These are phyloP conservation scores for Rhynchosporium secalis DNA, from an alignment of 2,329 filamentous ascomycete genomes.

Conservation along the genomic window DNA sequence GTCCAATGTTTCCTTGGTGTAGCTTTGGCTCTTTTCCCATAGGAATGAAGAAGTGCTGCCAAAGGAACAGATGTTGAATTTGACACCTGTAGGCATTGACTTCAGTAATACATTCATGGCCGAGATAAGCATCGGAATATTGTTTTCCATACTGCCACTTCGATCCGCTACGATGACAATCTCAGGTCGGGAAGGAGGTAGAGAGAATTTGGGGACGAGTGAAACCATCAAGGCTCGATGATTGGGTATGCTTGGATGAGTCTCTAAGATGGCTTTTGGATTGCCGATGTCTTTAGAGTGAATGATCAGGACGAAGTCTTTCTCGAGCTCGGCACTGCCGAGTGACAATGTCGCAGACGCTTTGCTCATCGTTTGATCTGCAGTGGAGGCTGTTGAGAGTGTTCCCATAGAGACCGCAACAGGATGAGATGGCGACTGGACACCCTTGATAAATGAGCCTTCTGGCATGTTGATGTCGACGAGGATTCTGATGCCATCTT, in stretches of 20 bases:
- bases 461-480: conserved; percentile 61
- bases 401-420: conserved; percentile 65
- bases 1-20: conserved; percentile 47
- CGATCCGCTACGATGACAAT: conserved; percentile 73
- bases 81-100: conserved; percentile 61
- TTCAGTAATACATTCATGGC: conserved; percentile 65
- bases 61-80: conserved; percentile 73
- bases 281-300: conserved; percentile 58
- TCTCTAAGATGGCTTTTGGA: conserved; percentile 67
- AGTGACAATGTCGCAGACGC: conserved; percentile 63
- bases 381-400: conserved; percentile 47
- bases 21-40: conserved; percentile 49
- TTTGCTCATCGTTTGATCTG: conserved; percentile 54
- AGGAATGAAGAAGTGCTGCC: conserved; percentile 50
- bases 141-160: conserved; percentile 63
- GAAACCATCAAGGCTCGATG: conserved; percentile 70
- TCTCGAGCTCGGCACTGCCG: conserved; percentile 53
- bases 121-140: conserved; percentile 53
- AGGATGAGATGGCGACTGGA: conserved; percentile 68
- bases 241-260: conserved; percentile 59
- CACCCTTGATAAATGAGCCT: conserved; percentile 56
- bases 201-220: conserved; percentile 67
- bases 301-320: conserved; percentile 68
- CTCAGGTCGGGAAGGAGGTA: conserved; percentile 57
- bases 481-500: conserved; percentile 45